phyloP scores from a whole-genome alignment of 148 eudicot species.

The Chenopodium berlandieri region DNA sequence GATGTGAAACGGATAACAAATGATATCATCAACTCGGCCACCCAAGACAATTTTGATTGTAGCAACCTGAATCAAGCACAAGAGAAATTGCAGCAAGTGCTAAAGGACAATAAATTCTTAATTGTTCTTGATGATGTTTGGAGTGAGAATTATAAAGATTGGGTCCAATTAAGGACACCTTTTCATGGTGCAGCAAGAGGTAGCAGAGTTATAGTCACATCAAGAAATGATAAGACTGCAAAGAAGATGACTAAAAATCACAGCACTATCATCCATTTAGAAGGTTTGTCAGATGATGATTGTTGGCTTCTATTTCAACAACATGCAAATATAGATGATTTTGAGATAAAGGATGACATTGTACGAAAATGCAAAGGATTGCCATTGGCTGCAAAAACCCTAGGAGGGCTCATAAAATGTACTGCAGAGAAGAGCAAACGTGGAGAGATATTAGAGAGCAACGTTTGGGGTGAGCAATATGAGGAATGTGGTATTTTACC shows the following conservation, averaged over 20 bases:
- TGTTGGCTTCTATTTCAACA: slow-evolving; percentile 14
- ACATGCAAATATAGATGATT: background rate
- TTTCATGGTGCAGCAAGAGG: background rate
- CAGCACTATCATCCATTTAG: background rate
- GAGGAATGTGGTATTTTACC: background rate
- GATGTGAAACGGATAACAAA: slow-evolving; percentile 9
- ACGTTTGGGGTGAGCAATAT: background rate
- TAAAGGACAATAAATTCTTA: background rate
- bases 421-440: background rate
- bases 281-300: slow-evolving; percentile 4
- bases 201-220: background rate
- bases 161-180: background rate
- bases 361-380: background rate
- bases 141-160: background rate
- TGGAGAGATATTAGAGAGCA: background rate
- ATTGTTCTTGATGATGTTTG: slow-evolving; percentile 24
- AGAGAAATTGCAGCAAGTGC: background rate
- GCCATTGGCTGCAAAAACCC: slow-evolving; percentile 20
- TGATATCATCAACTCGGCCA: background rate
- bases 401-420: slow-evolving; percentile 9
- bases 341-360: background rate
- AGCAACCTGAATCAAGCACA: slow-evolving; percentile 5
- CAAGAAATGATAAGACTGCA: background rate
- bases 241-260: background rate
- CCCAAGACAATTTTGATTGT: background rate